Base-by-base conservation (phyloP, 495 filamentous ascomycete species). In the Penicillium roqueforti region DNA sequence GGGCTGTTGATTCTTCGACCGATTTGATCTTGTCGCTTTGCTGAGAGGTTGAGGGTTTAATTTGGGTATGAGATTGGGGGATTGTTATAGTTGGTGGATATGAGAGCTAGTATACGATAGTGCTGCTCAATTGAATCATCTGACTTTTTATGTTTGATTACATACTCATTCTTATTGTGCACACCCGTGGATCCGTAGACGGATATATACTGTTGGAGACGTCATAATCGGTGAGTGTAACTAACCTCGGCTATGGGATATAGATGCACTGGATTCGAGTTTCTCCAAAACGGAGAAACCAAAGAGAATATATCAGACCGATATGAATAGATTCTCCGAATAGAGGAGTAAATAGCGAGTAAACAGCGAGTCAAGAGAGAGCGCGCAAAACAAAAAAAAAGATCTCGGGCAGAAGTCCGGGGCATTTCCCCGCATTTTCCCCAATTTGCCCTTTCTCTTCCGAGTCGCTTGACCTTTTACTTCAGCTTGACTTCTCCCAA, bases 1-100 rank as follows among this genome's bases (percentile, higher is more conserved):
- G 75, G 49, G 66, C 69, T 38, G 70, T 61, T 47, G 57, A 49
- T 42, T 51, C 68, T 6, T 51, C 55, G 16, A 62, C 51, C 51
- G 68, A 77, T 67, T 58, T 77, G 49, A 43, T 55, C 4, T 56
- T 77, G 60, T 63, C 57, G 3, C 28, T 77, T 19, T 77, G 74
- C 59, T 68, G 7, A 37, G 60, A 11, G 11, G 28, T 13, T 31
- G 28, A 16, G 9, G 29, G 6, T 22, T 7, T 16, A 31, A 51
- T 0, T 8, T 10, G 41, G 16, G 16, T 41, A 42, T 45, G 26
- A n/a, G 13, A 19, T 47, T 16, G 20, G 13, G 31, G 3, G 13
- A 14, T 4, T 28, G 23, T 28, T 44, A 14, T 14, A 16, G 8
- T 1, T 3, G 9, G 3, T 9, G n/a, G 6, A 19, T 38, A 8